Conservation (phyloP, 2,329 filamentous ascomycete genomes). For the Calonectria henricotiae region DNA sequence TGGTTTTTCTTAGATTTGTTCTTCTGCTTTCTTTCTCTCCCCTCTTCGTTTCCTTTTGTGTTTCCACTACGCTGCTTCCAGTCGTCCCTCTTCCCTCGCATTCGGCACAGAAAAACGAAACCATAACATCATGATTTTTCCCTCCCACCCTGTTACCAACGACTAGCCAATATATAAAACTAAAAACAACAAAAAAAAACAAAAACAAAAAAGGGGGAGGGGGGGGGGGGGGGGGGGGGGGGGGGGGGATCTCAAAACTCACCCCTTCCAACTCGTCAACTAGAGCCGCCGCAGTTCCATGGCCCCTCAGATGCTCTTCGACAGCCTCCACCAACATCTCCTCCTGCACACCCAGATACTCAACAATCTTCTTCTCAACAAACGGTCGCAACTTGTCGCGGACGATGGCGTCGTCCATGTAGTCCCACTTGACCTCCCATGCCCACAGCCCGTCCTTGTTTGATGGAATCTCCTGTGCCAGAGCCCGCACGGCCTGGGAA, state of each 20-base stretch:
- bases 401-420: conserved; percentile 85
- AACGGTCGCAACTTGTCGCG: conserved; percentile 92
- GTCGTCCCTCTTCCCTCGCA: too few species aligned
- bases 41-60: too few species aligned
- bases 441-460: conserved; percentile 90
- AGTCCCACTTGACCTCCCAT: conserved; percentile 96
- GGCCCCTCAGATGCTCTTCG: conserved; percentile 86
- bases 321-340: conserved; percentile 95
- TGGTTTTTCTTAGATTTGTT: too few species aligned
- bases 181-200: too few species aligned
- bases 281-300: conserved; percentile 82
- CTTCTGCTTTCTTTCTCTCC: too few species aligned
- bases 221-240: too few species aligned
- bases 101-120: too few species aligned
- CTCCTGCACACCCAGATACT: conserved; percentile 96
- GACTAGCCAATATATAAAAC: too few species aligned
- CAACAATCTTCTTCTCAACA: conserved; percentile 98
- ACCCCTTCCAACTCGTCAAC: conserved; percentile 90
- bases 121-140: too few species aligned
- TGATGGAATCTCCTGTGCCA: conserved; percentile 92
- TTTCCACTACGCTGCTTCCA: too few species aligned
- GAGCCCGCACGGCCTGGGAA: conserved; percentile 82
- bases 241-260: conserved; percentile 64
- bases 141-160: too few species aligned
- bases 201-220: too few species aligned